These are phyloP conservation scores for Colletotrichum sp. DNA, from an alignment of 2,329 filamentous ascomycete species.

Conservation along the genomic window DNA sequence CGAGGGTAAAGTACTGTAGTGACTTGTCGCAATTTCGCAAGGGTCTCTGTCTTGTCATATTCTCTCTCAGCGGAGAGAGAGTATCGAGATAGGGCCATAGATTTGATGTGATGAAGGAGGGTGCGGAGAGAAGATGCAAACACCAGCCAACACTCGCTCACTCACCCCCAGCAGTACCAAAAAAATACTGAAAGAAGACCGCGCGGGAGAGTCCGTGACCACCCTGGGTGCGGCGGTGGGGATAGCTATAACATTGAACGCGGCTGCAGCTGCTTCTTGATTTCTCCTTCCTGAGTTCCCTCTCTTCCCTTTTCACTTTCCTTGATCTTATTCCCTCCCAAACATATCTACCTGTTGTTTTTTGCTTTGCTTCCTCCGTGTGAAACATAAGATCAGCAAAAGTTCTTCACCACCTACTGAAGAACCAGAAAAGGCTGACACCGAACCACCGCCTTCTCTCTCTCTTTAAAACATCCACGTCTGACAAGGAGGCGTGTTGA, in stretches of 20 bases:
- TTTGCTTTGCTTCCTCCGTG: neutral
- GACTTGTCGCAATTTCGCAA: neutral
- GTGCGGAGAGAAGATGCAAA: neutral
- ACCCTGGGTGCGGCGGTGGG: neutral
- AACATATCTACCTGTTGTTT: neutral
- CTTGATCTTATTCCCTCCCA: neutral
- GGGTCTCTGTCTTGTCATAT: neutral
- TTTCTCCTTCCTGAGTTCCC: neutral
- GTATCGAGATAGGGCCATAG: neutral
- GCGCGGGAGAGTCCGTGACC: neutral
- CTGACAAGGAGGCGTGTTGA: conserved; percentile 14
- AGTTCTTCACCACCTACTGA: neutral
- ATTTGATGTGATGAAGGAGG: neutral
- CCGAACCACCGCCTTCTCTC: neutral
- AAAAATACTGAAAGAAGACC: neutral
- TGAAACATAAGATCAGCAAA: neutral
- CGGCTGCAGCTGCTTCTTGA: conserved; percentile 12
- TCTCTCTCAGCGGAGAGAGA: neutral
- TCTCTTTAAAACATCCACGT: conserved; percentile 19
- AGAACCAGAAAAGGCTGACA: neutral
- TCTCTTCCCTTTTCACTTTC: neutral
- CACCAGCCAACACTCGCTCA: neutral
- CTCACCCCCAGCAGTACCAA: neutral
- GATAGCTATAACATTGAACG: conserved; percentile 11
- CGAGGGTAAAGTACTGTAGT: neutral